phyloP scores from a whole-genome alignment of 768 basidiomycete genomes.

The Boletus eberwhitei region DNA sequence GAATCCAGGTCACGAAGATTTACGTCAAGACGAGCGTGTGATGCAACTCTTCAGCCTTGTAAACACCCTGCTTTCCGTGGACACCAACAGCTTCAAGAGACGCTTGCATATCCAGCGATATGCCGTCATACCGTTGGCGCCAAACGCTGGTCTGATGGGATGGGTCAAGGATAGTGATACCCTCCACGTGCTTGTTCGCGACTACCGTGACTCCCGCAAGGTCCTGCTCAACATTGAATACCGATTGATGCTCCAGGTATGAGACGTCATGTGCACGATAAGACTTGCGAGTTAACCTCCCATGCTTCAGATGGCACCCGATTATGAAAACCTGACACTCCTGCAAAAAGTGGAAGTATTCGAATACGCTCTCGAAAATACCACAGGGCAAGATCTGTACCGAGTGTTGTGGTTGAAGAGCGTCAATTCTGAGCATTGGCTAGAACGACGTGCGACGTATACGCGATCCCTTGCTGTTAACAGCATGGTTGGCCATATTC shows the following conservation, averaged over 20 bases:
- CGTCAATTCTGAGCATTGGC: conserved; percentile 93
- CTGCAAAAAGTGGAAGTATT: conserved; percentile 99
- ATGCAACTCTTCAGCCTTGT: conserved; percentile 99
- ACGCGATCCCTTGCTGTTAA: conserved; percentile 94
- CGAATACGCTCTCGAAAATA: conserved; percentile 97
- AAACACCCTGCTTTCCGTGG: conserved; percentile 89
- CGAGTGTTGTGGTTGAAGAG: conserved; percentile 96
- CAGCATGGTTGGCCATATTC: conserved; percentile 98
- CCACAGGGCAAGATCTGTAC: conserved; percentile 97
- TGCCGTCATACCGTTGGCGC: conserved; percentile 91
- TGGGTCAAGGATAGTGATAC: conserved; percentile 98
- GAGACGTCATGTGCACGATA: conserved; percentile 64
- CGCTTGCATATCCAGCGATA: conserved; percentile 92
- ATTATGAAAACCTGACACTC: conserved; percentile 91
- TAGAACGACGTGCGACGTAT: conserved; percentile 93
- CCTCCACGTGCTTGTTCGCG: conserved; percentile 91
- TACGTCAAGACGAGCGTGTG: conserved; percentile 97
- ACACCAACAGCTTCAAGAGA: conserved; percentile 93
- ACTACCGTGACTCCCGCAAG: conserved; percentile 94
- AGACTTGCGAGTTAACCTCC: background rate
- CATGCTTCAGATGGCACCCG: conserved; percentile 85
- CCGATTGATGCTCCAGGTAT: conserved; percentile 94
- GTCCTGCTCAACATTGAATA: conserved; percentile 97
- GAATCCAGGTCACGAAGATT: conserved; percentile 86
- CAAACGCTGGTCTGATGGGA: conserved; percentile 90